Conservation (phyloP, 805 yeast species). For the Brettanomyces sp. region DNA sequence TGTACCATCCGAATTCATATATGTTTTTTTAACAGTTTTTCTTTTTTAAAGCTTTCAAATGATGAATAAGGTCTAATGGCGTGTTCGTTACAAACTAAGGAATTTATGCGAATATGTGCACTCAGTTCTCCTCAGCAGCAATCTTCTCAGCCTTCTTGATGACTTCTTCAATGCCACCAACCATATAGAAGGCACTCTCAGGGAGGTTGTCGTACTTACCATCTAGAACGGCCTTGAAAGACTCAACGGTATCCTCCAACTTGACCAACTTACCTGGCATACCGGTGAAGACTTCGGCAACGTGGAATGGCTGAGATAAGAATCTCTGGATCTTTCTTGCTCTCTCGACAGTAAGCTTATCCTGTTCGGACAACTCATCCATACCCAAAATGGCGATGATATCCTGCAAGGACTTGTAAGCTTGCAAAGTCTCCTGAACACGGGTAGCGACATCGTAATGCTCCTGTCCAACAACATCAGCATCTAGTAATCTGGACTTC, state of each 20-base stretch:
- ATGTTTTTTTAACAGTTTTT: not conserved
- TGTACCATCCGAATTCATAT: no score
- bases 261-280: constrained; percentile 96
- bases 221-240: constrained; percentile 94
- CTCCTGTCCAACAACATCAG: constrained; percentile 95
- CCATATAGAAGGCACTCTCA: constrained; percentile 99
- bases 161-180: constrained; percentile 99
- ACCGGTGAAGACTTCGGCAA: constrained; percentile 99
- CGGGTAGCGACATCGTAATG: constrained; percentile 91
- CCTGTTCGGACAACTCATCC: constrained; percentile 99
- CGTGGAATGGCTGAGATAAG: constrained; percentile 99
- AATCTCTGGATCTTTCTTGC: constrained; percentile 99
- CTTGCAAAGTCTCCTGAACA: constrained; percentile 98
- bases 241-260: constrained; percentile 86
- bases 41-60: not conserved
- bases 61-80: not conserved
- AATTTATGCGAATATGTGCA: constrained; percentile 1
- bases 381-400: constrained; percentile 99
- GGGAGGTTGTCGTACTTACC: constrained; percentile 99
- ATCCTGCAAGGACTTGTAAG: constrained; percentile 99
- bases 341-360: constrained; percentile 99
- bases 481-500: constrained; percentile 96
- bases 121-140: constrained; percentile 81
- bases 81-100: not conserved
- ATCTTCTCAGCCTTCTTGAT: constrained; percentile 98